These are phyloP conservation scores for Zygotorulaspora chibaensis DNA, from an alignment of 805 yeast genomes.

Conservation along the genomic window DNA sequence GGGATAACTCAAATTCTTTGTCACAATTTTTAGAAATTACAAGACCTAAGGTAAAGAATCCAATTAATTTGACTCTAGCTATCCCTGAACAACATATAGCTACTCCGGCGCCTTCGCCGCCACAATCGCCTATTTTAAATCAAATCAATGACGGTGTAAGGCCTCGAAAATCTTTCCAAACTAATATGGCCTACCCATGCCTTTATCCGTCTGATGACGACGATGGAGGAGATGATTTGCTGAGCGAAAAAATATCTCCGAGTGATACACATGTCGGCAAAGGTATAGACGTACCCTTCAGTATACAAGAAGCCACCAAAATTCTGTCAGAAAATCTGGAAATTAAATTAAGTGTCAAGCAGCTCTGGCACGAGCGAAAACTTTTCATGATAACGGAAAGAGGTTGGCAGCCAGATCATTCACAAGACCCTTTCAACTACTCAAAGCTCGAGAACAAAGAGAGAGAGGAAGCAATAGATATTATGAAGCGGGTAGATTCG, in stretches of 20 bases:
- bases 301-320: conserved; percentile 74
- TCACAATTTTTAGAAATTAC: conserved; percentile 59
- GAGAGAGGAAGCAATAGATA: conserved; percentile 27
- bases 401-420: conserved; percentile 43
- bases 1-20: conserved; percentile 49
- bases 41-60: conserved; percentile 40
- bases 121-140: conserved; percentile 43
- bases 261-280: not conserved
- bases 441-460: conserved; percentile 11
- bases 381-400: conserved; percentile 69
- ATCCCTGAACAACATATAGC: conserved; percentile 47
- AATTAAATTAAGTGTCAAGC: conserved; percentile 63
- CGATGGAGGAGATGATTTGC: conserved; percentile 30
- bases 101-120: conserved; percentile 86
- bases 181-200: conserved; percentile 63
- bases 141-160: conserved; percentile 31
- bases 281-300: conserved; percentile 49
- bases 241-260: conserved; percentile 13
- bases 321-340: conserved; percentile 58
- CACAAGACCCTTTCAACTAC: conserved; percentile 34
- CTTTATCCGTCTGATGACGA: conserved; percentile 50
- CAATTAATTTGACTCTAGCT: conserved; percentile 29
- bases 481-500: conserved; percentile 51
- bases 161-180: conserved; percentile 54
- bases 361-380: conserved; percentile 69